Evolutionary conservation across 768 basidiomycete species (phyloP), one percentile per base, ranked within the genome.

Genomic region (Cantharellus anzutake): DNA sequence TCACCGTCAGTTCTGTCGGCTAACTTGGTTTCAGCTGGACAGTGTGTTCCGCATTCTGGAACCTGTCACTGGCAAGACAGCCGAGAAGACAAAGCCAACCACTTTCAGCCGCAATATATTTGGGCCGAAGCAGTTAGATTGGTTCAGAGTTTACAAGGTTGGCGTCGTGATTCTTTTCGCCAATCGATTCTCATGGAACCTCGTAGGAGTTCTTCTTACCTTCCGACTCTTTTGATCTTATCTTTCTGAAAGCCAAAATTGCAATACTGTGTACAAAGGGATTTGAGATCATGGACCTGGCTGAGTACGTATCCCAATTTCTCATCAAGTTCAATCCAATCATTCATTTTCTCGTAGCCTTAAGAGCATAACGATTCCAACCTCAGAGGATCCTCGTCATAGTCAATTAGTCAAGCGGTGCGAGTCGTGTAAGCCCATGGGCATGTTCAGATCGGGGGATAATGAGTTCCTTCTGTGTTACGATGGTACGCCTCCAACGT

Each of bases 1-100:
- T 5, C 5, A 57, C 29, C 37, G 29, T 59, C 40, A 50, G 34
- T 3, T 11, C 34, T 55, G 44, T 11, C 7, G 11, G 7, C 52
- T 55, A 7, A 11, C 48, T 57, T 42, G 2, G 39, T 52, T 41
- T 29, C 57, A 82, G 77, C 75, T 87, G 64, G 89, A 94, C 66
- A 92, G 88, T 60, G 85, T 96, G 56, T 97, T 99, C 79, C 87
- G 88, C 59, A 91, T 94, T 3, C 78, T 99, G n/a, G 94, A 99
- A 65, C 94, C 94, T 2, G 88, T 98, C n/a, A 78, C 82, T 2
- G 88, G 84, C 64, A 89, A 87, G 70, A 90, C 85, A 65, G 85
- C 83, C 58, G 86, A 87, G 70, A 78, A 81, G 66, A 75, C 78
- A 39, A 83, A 81, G 66, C 81, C 84, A 2, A 78, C 78, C 48